These are phyloP conservation scores for Solanum corneliomulleri DNA, from an alignment of 257 asterid species.

Conservation along the genomic window DNA sequence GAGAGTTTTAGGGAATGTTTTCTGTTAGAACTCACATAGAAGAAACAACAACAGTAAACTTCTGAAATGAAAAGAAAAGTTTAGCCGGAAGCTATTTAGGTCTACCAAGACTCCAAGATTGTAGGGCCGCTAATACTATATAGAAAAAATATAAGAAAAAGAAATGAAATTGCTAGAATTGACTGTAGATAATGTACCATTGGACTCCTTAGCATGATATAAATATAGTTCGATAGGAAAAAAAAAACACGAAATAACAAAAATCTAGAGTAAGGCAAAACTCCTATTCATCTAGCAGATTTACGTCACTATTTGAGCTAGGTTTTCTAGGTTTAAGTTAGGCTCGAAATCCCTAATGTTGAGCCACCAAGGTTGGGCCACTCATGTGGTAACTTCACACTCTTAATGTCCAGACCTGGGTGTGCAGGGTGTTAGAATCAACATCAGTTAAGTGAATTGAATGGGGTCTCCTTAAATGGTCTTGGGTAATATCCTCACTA, in stretches of 20 bases:
- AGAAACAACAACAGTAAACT: neutral
- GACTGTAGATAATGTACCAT: neutral
- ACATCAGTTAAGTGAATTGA: neutral
- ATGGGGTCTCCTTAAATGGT: neutral
- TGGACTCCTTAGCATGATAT: neutral
- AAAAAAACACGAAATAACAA: neutral
- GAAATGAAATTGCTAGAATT: neutral
- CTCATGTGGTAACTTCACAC: neutral
- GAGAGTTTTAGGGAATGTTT: neutral
- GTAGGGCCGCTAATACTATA: neutral
- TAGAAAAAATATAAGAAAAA: neutral
- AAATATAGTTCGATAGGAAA: neutral
- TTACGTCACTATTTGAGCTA: neutral
- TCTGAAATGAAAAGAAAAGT: neutral
- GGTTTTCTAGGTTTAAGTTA: neutral
- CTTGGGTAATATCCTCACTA: neutral
- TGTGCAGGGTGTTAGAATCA: neutral
- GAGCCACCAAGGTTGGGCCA: neutral
- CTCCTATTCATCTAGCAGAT: neutral
- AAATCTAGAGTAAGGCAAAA: neutral
- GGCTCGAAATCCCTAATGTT: neutral
- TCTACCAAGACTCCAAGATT: neutral
- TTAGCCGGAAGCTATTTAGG: neutral
- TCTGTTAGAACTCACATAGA: neutral
- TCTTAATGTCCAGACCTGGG: neutral